Base-by-base conservation (phyloP, 768 basidiomycete genomes). In the Lactifluus subvellereus region DNA sequence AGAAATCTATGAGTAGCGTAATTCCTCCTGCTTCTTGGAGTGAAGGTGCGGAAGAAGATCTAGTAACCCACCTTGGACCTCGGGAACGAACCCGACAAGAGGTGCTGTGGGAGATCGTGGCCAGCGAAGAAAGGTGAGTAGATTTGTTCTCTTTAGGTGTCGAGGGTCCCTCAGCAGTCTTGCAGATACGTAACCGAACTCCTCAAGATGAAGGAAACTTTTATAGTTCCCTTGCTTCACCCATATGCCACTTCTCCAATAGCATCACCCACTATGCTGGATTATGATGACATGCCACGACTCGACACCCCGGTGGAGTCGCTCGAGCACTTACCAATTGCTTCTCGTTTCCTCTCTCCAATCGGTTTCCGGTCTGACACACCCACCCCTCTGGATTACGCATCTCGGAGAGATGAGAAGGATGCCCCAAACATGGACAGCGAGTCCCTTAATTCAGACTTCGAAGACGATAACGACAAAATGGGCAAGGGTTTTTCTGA, bases 41-140 rank as follows among this genome's bases (percentile, higher is more conserved):
- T 71, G 91, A 96, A 72, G 89, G 88, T 66, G 92, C 94, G 10
- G 94, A 95, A 72, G 93, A 91, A 60, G 95, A 98, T 74, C 84
- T 98, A 48, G 91, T 98, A 20, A 86, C 87, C 50, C 93, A 98
- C 71, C 79, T 98, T 40, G 92, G 94, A n/a, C 87, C 92, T 50
- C 85, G 92, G 64, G 95, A 98, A 73, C 84, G 95, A 61, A 97
- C 95, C 43, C 84, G 95, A 57, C 95, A 98, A 74, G 95, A 98
- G 76, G 95, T 98, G 6, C 75, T 98, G 32, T 97, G 93, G 79
- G 95, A 98, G 77, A 98, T 98, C 67, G 94, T 98, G 54, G 88
- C 90, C 35, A 94, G 91, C 68, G 95, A 98, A 76, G 94, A 98
- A 74, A 85, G 94, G 91, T 92, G 70, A 55, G 83, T 75, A 30